phyloP scores from a whole-genome alignment of 2,329 filamentous ascomycete species.

The Diaporthe longicolla region DNA sequence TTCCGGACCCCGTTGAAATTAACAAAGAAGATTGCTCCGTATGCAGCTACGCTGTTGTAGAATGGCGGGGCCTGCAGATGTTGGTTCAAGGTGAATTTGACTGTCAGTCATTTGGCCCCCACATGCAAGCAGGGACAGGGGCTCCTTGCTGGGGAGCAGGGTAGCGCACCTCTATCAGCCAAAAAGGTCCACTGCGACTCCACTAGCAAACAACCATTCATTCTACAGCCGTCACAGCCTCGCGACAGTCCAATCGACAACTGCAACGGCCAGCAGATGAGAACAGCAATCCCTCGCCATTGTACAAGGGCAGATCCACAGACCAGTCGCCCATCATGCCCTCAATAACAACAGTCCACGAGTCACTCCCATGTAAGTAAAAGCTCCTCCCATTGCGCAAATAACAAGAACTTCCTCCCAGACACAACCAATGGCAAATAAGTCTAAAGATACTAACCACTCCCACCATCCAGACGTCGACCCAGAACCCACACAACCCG shows the following conservation, averaged over 20 bases:
- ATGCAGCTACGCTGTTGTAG: neutral
- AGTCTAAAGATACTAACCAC: slow-evolving; percentile 27
- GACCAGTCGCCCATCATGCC: slow-evolving; percentile 66
- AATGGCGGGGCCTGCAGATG: neutral
- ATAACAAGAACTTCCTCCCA: neutral
- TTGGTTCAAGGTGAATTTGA: neutral
- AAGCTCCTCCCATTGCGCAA: slow-evolving; percentile 37
- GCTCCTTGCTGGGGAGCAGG: neutral
- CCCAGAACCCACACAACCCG: slow-evolving; percentile 72
- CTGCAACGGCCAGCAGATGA: slow-evolving; percentile 4
- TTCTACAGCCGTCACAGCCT: neutral
- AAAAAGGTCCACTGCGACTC: slow-evolving; percentile 5
- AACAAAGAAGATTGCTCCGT: neutral
- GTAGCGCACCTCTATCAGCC: neutral
- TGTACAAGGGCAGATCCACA: neutral
- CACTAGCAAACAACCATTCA: slow-evolving; percentile 20
- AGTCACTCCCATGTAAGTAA: slow-evolving; percentile 82
- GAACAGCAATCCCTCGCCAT: neutral
- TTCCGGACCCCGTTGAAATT: neutral
- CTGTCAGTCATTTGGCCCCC: neutral
- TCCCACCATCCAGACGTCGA: slow-evolving; percentile 78
- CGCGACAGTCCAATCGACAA: neutral
- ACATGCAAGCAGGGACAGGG: slow-evolving; percentile 13
- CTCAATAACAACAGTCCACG: slow-evolving; percentile 78
- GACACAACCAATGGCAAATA: neutral